Base-by-base conservation (phyloP, 2,329 filamentous ascomycete species). In the Dothistroma septosporum region DNA sequence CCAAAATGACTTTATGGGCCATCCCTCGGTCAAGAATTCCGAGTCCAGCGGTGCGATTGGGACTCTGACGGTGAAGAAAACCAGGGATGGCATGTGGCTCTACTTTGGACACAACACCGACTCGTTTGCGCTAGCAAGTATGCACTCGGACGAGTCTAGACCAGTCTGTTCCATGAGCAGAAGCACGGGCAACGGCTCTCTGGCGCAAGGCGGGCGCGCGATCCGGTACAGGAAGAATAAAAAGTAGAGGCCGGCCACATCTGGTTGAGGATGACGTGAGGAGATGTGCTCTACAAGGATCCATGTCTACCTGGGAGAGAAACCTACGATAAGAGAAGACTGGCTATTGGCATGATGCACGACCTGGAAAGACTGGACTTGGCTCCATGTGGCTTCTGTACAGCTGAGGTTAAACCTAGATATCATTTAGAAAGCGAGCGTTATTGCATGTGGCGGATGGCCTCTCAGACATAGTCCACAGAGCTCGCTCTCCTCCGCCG, bases 31-130 rank as follows among this genome's bases (percentile, higher is more conserved):
- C 64, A 83, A 80, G 67, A 82, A 88, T 69, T 94, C 91, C 69
- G 85, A 87, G 58, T 93, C 91, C 11, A 82, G 85, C n/a, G 91
- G 90, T 2, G 92, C 93, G 32, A 95, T 99, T 70, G 94, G 94
- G 1, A 85, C 96, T 60, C 87, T 99, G 79, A 87, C 87, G 0
- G 89, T 97, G 69, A 97, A 97, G 78, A 94, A 92, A 78, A 88
- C 85, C 0, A 80, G 79, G 12, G 81, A 84, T 22, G 92, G 91
- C 1, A 86, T 91, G 65, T 91, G 89, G 72, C 83, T 99, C 55
- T 93, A 93, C 75, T 99, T 96, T 78, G 92, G 89, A 0, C 94
- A 99, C 80, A 99, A 97, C 72, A 99, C 94, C 0, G 93, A 97
- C 73, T 88, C 85, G 1, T 88, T 89, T 70, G 84, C 92, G 6